Evolutionary conservation across 805 yeast species (phyloP), one percentile per base, ranked within the genome.

Genomic region (Kluyveromyces nonfermentans): DNA sequence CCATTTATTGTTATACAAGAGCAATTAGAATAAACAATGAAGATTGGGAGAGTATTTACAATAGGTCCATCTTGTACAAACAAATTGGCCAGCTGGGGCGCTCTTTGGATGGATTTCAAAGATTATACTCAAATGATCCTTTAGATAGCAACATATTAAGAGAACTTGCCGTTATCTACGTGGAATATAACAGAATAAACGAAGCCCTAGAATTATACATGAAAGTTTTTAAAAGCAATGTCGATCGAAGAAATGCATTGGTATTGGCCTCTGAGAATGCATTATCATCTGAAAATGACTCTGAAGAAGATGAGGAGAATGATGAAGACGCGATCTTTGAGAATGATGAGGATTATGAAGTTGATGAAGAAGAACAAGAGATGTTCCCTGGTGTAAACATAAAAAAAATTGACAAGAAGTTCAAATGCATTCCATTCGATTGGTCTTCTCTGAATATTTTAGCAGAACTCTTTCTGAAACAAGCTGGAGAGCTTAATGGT

Each of bases 361-460:
- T 42, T 17, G 46, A 55, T 33, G 41, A 52, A 25, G 57, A 48
- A 10, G 52, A 52, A 10, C 53, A 48, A 17, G 62, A 57, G n/a
- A 51, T 48, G 52, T 60, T 51, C 35, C 62, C 65, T 0, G 52
- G 53, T 33, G 46, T 59, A 6, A 53, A 57, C 40, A 56, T 62
- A 59, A 56, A 52, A 50, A 57, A 54, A 40, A 55, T 56, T 33
- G 54, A 53, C 35, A 49, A 46, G 22, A 57, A 59, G 34, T 56
- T 56, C 36, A 55, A 54, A 34, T 71, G 73, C 45, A 69, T 86
- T 1, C 61, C 62, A 18, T 93, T 90, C 60, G 87, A 79, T 40
- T 93, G 95, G 95, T 82, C 95, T 0, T 89, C 85, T 47, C 69
- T 90, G 39, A 90, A 93, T 54, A 85, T 87, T 46, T 67, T 90